Evolutionary conservation across 306 rosid species (phyloP).

Genomic region (Oxytropis ochrocephala): DNA sequence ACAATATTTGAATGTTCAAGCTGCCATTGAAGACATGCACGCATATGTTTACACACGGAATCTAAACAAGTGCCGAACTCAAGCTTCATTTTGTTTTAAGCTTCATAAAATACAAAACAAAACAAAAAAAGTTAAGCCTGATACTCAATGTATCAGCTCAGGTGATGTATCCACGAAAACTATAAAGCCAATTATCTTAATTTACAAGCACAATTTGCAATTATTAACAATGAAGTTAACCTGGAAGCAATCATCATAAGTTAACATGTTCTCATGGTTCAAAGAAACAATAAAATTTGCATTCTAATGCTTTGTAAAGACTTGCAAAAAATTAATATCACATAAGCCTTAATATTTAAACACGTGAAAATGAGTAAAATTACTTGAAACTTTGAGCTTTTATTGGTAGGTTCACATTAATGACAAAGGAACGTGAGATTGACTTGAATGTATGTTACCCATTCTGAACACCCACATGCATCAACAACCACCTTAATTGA

Average conservation of each 20-base stretch:
- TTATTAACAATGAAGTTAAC: not conserved
- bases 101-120: not conserved
- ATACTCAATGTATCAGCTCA: not conserved
- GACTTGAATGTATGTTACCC: not conserved
- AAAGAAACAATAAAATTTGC: not conserved
- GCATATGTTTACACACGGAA: not conserved
- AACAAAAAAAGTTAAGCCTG: not conserved
- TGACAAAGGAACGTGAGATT: not conserved
- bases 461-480: not conserved
- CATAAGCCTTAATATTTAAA: constrained; percentile 6
- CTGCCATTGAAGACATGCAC: not conserved
- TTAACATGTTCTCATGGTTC: not conserved
- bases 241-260: constrained; percentile 1
- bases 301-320: not conserved
- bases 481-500: constrained; percentile 1
- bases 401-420: not conserved
- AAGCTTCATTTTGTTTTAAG: not conserved
- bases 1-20: not conserved
- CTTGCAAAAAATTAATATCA: not conserved
- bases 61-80: not conserved
- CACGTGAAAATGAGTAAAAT: not conserved
- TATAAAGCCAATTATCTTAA: not conserved
- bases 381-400: not conserved
- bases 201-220: not conserved
- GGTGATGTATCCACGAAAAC: not conserved